These are phyloP conservation scores for Ogataea siamensis DNA, from an alignment of 805 yeast species.

Conservation along the genomic window DNA sequence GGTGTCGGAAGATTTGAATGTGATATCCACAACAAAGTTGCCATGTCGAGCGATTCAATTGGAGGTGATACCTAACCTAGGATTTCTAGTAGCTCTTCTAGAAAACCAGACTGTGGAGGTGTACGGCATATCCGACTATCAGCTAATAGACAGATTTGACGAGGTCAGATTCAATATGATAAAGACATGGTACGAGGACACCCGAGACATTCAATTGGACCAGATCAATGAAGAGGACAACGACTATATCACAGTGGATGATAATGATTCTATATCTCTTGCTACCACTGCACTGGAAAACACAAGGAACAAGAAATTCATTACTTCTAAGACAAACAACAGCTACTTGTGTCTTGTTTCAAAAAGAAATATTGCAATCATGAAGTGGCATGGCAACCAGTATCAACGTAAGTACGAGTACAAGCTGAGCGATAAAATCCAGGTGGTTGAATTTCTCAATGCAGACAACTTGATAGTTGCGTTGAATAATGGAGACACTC, in stretches of 20 bases:
- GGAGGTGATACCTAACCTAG: conserved; percentile 32
- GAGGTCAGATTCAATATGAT: conserved; percentile 34
- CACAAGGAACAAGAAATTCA: conserved; percentile 8
- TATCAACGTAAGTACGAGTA: conserved; percentile 27
- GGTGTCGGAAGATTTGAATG: conserved; percentile 19
- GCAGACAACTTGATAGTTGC: conserved; percentile 23
- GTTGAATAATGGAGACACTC: conserved; percentile 27
- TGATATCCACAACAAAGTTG: conserved; percentile 17
- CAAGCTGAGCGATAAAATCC: conserved; percentile 26
- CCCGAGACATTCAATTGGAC: conserved; percentile 10
- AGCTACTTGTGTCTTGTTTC: conserved; percentile 23
- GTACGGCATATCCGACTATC: conserved; percentile 30
- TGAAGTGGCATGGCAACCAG: conserved; percentile 24
- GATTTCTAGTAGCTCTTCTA: conserved; percentile 31
- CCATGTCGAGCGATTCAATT: conserved; percentile 31
- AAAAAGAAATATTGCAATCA: conserved; percentile 24
- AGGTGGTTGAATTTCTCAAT: conserved; percentile 25
- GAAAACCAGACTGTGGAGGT: conserved; percentile 33
- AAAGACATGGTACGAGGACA: conserved; percentile 25
- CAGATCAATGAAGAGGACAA: conserved; percentile 25
- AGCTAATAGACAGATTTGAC: conserved; percentile 31
- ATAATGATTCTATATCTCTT: conserved; percentile 32
- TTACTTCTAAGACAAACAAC: conserved; percentile 11
- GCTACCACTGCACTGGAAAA: conserved; percentile 28
- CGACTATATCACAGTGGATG: conserved; percentile 19